Evolutionary conservation across 345 rosid genomes (phyloP), one percentile per base, ranked within the genome.

Genomic region (Populus davidiana): DNA sequence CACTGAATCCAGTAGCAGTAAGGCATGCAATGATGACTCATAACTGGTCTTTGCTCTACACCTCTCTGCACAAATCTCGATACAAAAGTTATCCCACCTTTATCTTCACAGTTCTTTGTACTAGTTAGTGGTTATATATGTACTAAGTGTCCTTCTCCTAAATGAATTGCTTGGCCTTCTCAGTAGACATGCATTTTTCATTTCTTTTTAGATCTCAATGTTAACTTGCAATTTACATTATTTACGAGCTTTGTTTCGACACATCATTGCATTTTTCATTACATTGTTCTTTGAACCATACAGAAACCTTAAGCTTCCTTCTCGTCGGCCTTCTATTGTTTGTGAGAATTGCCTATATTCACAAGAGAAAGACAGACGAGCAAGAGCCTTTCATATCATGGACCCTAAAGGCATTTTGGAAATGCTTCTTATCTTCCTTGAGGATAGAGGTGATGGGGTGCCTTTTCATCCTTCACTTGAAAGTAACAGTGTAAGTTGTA

Each of bases 341-440:
- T 92, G 98, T 79, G 99, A 95, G 80, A 92, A 87, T 82, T 93
- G 98, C 74, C 80, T 93, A 77, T 93, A 95, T 85, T 92, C 93
- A 8, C 87, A 70, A 72, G 80, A 86, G 83, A 88, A 73, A 79
- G 96, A 91, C 79, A 83, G 86, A 79, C 87, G 99, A 49, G 93
- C 86, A 68, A 87, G 98, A 86, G 98, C 94, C 36, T 93, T 93
- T 82, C 99, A 95, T 84, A 83, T 95, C 62, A 87, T 92, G 93
- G 94, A 93, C 80, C 96, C 97, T 21, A 85, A 86, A 80, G 98
- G 99, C 68, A 73, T 89, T 81, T 73, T 93, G 49, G 97, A 93
- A 81, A 95, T 92, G 96, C 85, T 95, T 83, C 83, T 95, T 43
- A 75, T 95, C 56, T 95, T 93, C 86, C 88, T 93, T 16, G 99